phyloP scores from a whole-genome alignment of 2,329 filamentous ascomycete genomes.

The Exophiala bonariae region DNA sequence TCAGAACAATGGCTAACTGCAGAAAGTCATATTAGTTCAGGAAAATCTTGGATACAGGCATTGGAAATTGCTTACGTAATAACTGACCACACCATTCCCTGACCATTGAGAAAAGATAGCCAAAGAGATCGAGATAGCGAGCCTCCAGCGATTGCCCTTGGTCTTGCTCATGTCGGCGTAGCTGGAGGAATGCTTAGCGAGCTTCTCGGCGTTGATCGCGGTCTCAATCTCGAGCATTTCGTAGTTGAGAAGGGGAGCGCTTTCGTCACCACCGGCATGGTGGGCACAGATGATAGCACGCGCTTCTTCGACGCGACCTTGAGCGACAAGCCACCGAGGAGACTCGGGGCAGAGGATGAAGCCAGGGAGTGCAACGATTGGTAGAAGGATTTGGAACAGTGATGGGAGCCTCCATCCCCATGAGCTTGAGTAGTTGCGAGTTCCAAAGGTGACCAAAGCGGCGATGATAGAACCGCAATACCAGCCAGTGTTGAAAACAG shows the following conservation, averaged over 20 bases:
- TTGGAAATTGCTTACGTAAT: too few species aligned
- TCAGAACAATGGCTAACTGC: conserved; percentile 17
- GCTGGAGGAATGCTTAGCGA: conserved; percentile 14
- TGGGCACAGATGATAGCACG: conserved; percentile 27
- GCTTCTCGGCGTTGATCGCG: conserved; percentile 23
- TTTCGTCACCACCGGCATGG: conserved; percentile 25
- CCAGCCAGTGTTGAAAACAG: conserved; percentile 38
- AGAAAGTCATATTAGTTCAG: too few species aligned
- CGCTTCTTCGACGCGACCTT: conserved; percentile 25
- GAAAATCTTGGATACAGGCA: too few species aligned
- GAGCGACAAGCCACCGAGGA: conserved; percentile 31
- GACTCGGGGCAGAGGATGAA: conserved; percentile 24
- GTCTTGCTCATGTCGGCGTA: conserved; percentile 24
- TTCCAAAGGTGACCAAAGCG: conserved; percentile 32
- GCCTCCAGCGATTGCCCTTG: conserved; percentile 26
- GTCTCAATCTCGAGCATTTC: conserved; percentile 26
- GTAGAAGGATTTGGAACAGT: conserved; percentile 24
- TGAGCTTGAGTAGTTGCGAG: conserved; percentile 17
- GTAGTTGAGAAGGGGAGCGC: conserved; percentile 18
- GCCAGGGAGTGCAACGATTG: conserved; percentile 24
- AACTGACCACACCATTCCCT: conserved; percentile 25
- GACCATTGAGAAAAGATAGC: conserved; percentile 9
- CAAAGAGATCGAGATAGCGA: conserved; percentile 27
- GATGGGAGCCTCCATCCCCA: conserved; percentile 29
- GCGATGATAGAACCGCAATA: conserved; percentile 33